Evolutionary conservation across 2,329 filamentous ascomycete genomes (phyloP).

Genomic region (Meredithiella fracta): DNA sequence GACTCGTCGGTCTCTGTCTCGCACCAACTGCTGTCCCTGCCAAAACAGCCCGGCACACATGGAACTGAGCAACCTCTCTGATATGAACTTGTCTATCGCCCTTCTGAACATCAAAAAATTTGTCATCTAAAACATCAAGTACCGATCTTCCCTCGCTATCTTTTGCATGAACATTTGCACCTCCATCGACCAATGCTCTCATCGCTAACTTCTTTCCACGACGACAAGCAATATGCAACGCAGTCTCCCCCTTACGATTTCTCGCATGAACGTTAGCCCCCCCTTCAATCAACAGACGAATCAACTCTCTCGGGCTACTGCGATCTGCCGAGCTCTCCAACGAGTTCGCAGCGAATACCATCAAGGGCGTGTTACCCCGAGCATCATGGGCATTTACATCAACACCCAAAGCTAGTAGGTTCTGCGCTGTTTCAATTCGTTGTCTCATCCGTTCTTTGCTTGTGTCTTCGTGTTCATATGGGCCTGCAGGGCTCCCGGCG

Average conservation of each 20-base stretch:
- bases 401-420: conserved; percentile 24
- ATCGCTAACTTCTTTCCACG: conserved; percentile 36
- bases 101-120: conserved; percentile 21
- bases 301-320: conserved; percentile 24
- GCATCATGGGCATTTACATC: conserved; percentile 37
- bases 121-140: conserved; percentile 29
- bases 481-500: conserved; percentile 12
- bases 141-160: conserved; percentile 29
- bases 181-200: conserved; percentile 28
- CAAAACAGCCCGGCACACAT: conserved; percentile 31
- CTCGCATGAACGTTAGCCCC: conserved; percentile 33
- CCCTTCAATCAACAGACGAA: conserved; percentile 26
- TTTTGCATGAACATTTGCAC: conserved; percentile 31
- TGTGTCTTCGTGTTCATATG: conserved; percentile 7
- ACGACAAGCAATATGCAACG: conserved; percentile 36
- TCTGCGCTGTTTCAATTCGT: conserved; percentile 18
- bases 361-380: conserved; percentile 36
- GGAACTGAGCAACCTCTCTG: conserved; percentile 20
- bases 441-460: conserved; percentile 18
- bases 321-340: conserved; percentile 29
- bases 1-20: conserved; percentile 24
- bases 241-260: conserved; percentile 38
- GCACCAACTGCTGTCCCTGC: conserved; percentile 23
- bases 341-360: conserved; percentile 35
- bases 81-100: conserved; percentile 24